These are phyloP conservation scores for Tolypocladium nubicola DNA, from an alignment of 2,329 filamentous ascomycete species.

Conservation along the genomic window DNA sequence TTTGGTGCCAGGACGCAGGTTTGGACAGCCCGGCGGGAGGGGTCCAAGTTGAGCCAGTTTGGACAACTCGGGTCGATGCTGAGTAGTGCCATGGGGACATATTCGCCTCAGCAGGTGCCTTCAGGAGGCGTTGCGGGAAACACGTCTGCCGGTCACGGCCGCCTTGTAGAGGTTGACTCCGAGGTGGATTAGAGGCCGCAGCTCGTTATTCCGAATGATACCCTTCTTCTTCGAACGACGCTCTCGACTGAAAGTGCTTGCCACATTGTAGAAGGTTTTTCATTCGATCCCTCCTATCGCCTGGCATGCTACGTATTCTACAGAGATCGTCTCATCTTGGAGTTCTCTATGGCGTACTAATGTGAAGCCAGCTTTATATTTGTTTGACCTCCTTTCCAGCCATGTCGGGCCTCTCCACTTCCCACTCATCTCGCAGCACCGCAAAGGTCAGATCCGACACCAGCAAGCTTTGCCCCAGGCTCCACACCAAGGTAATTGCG, in stretches of 20 bases:
- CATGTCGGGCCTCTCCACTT: conserved; percentile 83
- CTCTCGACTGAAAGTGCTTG: neutral
- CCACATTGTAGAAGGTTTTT: neutral
- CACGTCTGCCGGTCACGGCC: conserved; percentile 9
- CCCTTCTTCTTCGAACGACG: neutral
- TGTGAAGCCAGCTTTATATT: conserved; percentile 43
- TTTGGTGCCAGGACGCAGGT: conserved; percentile 34
- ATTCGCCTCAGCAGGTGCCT: conserved; percentile 7
- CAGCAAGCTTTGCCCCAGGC: conserved; percentile 74
- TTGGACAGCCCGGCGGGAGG: conserved; percentile 24
- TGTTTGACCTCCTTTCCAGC: conserved; percentile 78
- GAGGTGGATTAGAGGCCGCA: conserved; percentile 20
- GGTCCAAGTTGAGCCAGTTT: conserved; percentile 28
- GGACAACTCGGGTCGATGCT: conserved; percentile 38
- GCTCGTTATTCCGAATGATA: conserved; percentile 8
- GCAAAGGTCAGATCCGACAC: conserved; percentile 85
- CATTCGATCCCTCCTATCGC: neutral
- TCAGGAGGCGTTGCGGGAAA: conserved; percentile 2
- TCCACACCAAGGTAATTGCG: conserved; percentile 98
- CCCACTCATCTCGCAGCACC: conserved; percentile 84
- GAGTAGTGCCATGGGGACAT: conserved; percentile 19
- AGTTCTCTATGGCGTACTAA: neutral
- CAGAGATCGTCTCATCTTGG: neutral
- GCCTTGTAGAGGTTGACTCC: conserved; percentile 23
- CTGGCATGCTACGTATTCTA: neutral